phyloP scores from a whole-genome alignment of 768 basidiomycete genomes.

The Kwoniella bestiolae region DNA sequence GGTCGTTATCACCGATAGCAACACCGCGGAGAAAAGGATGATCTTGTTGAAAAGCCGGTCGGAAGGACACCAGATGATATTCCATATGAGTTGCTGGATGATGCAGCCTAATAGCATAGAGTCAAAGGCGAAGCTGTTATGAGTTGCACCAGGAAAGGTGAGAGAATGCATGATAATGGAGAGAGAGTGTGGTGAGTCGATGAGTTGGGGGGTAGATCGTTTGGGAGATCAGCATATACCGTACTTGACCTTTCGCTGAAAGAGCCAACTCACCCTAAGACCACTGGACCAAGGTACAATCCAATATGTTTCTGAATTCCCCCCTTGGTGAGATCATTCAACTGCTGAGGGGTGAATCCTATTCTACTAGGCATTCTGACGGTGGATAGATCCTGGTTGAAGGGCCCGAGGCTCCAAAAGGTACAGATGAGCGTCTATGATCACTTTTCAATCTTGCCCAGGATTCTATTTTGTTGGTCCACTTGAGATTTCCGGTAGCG shows the following conservation, averaged over 20 bases:
- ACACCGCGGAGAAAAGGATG: constrained; percentile 3
- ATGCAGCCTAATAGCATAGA: constrained; percentile 15
- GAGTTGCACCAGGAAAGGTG: no score
- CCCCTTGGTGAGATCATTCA: not conserved
- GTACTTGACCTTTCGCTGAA: no score
- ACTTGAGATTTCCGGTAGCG: no score
- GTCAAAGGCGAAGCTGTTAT: constrained; percentile 16
- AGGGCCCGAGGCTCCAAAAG: no score
- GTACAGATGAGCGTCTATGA: no score
- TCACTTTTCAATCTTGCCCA: no score
- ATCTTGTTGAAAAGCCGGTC: constrained; percentile 18
- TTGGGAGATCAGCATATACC: no score
- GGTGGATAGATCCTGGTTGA: not conserved
- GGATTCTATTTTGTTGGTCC: no score
- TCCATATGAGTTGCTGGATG: constrained; percentile 11
- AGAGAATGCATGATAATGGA: no score
- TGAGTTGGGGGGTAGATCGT: no score
- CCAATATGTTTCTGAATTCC: constrained; percentile 5
- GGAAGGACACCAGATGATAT: constrained; percentile 6
- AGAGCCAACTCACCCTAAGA: constrained; percentile 16
- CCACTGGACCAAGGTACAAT: constrained; percentile 11
- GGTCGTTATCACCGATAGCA: constrained; percentile 2
- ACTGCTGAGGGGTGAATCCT: constrained; percentile 1
- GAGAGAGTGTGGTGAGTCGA: no score
- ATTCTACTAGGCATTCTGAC: not conserved